Evolutionary conservation across 106 monocot species (phyloP).

Genomic region (Dendrobium officinale): DNA sequence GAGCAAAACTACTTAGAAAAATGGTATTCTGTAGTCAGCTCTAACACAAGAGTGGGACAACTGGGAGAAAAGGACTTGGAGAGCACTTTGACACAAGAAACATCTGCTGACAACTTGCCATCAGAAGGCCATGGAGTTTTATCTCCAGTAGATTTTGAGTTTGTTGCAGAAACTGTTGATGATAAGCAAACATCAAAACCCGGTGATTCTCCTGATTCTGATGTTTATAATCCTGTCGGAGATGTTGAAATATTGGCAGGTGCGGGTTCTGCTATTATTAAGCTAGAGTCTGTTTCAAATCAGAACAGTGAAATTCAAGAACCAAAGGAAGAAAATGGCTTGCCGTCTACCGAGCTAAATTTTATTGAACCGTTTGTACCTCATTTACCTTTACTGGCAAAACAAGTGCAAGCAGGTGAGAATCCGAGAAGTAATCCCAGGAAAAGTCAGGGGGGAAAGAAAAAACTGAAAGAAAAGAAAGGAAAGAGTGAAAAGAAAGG

Average conservation of each 20-base stretch:
- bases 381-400: constrained; percentile 5
- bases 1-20: constrained; percentile 12
- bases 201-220: constrained; percentile 69
- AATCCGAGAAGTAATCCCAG: not conserved
- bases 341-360: constrained; percentile 14
- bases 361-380: constrained; percentile 8
- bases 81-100: constrained; percentile 67
- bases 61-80: constrained; percentile 57
- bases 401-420: not conserved
- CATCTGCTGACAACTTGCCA: constrained; percentile 27
- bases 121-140: constrained; percentile 38
- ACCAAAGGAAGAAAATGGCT: constrained; percentile 11
- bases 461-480: not conserved
- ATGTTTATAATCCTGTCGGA: constrained; percentile 33
- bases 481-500: not conserved
- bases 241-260: constrained; percentile 18
- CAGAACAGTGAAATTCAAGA: constrained; percentile 13
- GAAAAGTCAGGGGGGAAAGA: not conserved
- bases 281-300: constrained; percentile 10
- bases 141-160: constrained; percentile 18
- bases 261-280: constrained; percentile 22
- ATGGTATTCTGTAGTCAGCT: constrained; percentile 1
- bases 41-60: constrained; percentile 14
- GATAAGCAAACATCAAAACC: constrained; percentile 21
- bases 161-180: constrained; percentile 18